Base-by-base conservation (phyloP, 1,284 basidiomycete genomes). In the Tilletia indica region DNA sequence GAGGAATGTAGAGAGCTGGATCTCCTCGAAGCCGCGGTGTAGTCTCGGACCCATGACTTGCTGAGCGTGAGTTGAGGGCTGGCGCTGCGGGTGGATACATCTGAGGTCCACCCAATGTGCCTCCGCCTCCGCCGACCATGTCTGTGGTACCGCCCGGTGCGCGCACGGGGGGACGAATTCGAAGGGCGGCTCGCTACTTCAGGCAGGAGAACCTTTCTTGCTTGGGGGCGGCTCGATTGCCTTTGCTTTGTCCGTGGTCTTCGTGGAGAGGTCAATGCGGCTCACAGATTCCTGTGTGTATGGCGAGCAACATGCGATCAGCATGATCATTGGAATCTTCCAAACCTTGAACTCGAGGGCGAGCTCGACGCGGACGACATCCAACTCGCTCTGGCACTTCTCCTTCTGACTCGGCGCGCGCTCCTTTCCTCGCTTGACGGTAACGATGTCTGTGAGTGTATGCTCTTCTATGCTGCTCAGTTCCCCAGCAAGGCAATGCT, bases 1-100 rank as follows among this genome's bases (percentile, higher is more conserved):
- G 73, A 4, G 80, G 82, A 48, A 76, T 71, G 21, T 38, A 49
- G 2, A 68, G 36, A 21, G 5, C 12, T 21, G 68, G 54, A 6
- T 51, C 19, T 21, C 68, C 68, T 3, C 68, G 68, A 8, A 68
- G 21, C 14, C 34, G 66, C 0, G 38, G 61, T 3, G 39, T 4
- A 14, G 5, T 16, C 9, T 38, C 36, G 61, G 42, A 45, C 9
- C 42, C 42, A 45, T 9, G 42, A 14, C 14, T 45, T 8, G 9
- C 42, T 45, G 42, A 14, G 14, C 42, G 42, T 9, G 19, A 8
- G 61, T n/a, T 45, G 36, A 8, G 45, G 8, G 68, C 42, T 12
- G 68, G 49, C 16, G 68, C 25, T 12, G 31, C 34, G 36, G 61
- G 61, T 6, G 61, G 61, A 39, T 64, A 64, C 8, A 8, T 38